Evolutionary conservation across 2,329 filamentous ascomycete genomes (phyloP).

Genomic region (Diaporthe capsici): DNA sequence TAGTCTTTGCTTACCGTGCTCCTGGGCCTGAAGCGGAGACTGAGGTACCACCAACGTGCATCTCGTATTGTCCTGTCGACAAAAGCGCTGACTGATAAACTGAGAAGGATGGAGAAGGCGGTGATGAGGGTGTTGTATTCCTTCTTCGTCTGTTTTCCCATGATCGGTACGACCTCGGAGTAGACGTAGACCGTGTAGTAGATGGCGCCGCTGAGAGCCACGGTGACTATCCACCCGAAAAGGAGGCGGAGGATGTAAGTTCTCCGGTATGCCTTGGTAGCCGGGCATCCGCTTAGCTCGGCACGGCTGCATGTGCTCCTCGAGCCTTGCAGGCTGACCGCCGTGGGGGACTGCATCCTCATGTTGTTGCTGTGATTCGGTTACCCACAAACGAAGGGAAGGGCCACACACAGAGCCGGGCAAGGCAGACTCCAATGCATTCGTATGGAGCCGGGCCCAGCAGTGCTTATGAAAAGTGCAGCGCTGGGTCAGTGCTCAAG

Average conservation of each 20-base stretch:
- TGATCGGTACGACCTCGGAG: slow-evolving; percentile 43
- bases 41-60: slow-evolving; percentile 62
- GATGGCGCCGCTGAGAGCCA: not conserved
- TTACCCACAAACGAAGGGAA: not conserved
- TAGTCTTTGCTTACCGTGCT: slow-evolving; percentile 44
- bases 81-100: slow-evolving; percentile 58
- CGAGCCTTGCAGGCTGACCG: slow-evolving; percentile 14
- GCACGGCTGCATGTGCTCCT: slow-evolving; percentile 17
- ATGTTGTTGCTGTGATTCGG: not conserved
- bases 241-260: slow-evolving; percentile 20
- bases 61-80: slow-evolving; percentile 60
- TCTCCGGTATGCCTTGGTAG: slow-evolving; percentile 3
- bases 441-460: not conserved
- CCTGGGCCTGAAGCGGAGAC: slow-evolving; percentile 52
- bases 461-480: not conserved
- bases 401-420: not conserved
- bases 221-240: slow-evolving; percentile 1
- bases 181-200: not conserved
- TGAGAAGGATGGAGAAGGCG: slow-evolving; percentile 57
- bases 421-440: not conserved
- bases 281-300: not conserved
- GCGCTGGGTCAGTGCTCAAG: not conserved
- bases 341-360: slow-evolving; percentile 5
- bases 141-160: slow-evolving; percentile 53
- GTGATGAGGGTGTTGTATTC: slow-evolving; percentile 61